Base-by-base conservation (phyloP, 1,284 basidiomycete species). In the Boletus smithii region DNA sequence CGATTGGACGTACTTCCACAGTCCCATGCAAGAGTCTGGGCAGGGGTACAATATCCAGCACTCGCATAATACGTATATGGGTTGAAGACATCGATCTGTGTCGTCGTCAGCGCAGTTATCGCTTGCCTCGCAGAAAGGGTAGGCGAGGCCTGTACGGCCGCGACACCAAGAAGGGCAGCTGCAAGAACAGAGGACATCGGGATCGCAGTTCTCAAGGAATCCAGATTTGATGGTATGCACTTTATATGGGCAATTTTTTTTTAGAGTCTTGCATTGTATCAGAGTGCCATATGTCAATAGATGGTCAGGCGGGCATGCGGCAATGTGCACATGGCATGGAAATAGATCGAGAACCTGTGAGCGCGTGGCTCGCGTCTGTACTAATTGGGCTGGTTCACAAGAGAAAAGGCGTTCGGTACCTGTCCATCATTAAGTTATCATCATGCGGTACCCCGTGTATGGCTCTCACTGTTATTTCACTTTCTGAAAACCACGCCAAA, bases 1-100 rank as follows among this genome's bases (percentile, higher is more conserved):
- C n/a, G n/a, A n/a, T n/a, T n/a, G n/a, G n/a, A 61, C 72, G 18
- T 50, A 79, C 79, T 56, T 60, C 85, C 83, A 62, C 85, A 87
- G 29, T 64, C 61, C 83, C 85, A 87, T 8, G 69, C 62, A 20
- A 72, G 53, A 7, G 77, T 80, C 23, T 62, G 51, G 0, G 68
- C 55, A 0, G 80, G 65, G 6, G 63, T 27, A 53, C 84, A 87
- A 55, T 81, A 81, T 0, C 70, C 81, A 6, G 81, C 66, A 44
- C 74, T 75, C 2, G 83, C 82, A 56, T 75, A 85, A 54, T 63
- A 71, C 0, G 78, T 74, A 63, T 74, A 85, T 1, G 81, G 74
- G 37, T 63, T 77, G 65, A 75, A 85, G 5, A 64, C 45, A 5
- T 67, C 54, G 27, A 85, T 73, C 53, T 79, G 68, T 1, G 70